Percentiles rank a stretch among this genome's conserved stretches.
These are phyloP conservation scores for Begonia fuchsioides DNA, from an alignment of 306 rosid genomes.

Conservation along the genomic window DNA sequence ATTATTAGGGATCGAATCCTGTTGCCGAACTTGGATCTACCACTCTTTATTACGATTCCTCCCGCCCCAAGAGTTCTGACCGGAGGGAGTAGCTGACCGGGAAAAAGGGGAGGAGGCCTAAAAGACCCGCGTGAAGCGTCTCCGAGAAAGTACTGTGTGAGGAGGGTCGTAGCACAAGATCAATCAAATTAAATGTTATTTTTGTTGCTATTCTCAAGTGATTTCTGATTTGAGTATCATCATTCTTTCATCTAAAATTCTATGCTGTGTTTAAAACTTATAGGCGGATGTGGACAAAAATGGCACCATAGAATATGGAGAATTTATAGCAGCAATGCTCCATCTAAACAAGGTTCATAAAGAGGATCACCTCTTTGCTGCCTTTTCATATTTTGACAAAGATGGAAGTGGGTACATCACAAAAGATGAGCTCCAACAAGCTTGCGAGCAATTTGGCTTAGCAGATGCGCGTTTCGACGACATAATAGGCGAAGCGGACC, in stretches of 20 bases:
- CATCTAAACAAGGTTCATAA: slow-evolving; percentile 76
- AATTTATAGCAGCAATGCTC: slow-evolving; percentile 90
- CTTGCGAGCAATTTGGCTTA: slow-evolving; percentile 66
- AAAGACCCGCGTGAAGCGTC: too few relatives aligned
- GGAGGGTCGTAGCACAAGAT: too few relatives aligned
- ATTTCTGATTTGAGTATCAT: neutral
- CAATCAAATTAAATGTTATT: too few relatives aligned
- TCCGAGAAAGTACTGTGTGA: too few relatives aligned
- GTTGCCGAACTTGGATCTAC: too few relatives aligned
- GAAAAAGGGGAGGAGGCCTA: too few relatives aligned
- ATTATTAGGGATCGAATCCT: too few relatives aligned
- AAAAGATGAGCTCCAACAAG: slow-evolving; percentile 80
- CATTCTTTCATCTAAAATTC: too few relatives aligned
- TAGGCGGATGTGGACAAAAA: slow-evolving; percentile 88
- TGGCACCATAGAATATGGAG: slow-evolving; percentile 96
- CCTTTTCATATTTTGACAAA: slow-evolving; percentile 79
- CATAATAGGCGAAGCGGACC: slow-evolving; percentile 63
- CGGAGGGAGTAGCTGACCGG: too few relatives aligned
- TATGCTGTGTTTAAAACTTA: slow-evolving; percentile 5
- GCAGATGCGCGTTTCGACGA: slow-evolving; percentile 57
- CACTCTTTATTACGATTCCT: too few relatives aligned
- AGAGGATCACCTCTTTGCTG: slow-evolving; percentile 82
- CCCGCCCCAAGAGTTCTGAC: too few relatives aligned
- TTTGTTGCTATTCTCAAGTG: too few relatives aligned
- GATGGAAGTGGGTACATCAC: slow-evolving; percentile 96